Base-by-base conservation (phyloP, 2,329 filamentous ascomycete species). In the Triangularia verruculosa region DNA sequence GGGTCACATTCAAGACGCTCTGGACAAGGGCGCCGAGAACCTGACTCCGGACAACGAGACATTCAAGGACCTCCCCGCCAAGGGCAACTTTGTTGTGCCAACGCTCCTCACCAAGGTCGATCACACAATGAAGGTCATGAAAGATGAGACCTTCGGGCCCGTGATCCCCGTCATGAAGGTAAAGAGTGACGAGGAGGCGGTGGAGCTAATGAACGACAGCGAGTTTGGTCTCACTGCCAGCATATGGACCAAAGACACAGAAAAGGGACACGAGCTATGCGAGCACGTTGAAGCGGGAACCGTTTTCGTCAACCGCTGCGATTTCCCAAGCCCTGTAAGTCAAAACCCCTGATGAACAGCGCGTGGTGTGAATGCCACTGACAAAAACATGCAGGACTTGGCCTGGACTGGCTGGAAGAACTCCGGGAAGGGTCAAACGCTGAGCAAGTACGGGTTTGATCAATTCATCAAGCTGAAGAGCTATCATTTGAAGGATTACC, bases 391-490 rank as follows among this genome's bases (percentile, higher is more conserved):
- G 39, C 71, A 94, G 91, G 92, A 96, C 76, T 85, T 96, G 69
- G 92, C 93, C n/a, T 96, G 92, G 92, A 95, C 93, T 2, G 94
- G 94, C 11, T 97, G 93, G 93, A 98, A 98, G 82, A 93, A 97
- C 75, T 97, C 93, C 65, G 94, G 94, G 68, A 93, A 91, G 77
- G 94, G 94, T 22, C 89, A 93, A 70, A 97, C 93, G 9, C 79
- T 98, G 71, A 95, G 92, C 78, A 88, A 82, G 71, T 96, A 93
- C 73, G 94, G 94, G 11, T 98, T 96, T 74, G 94, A 97, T 71
- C 92, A 96, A 74, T 98, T 97, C 74, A 89, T 96, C 74, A 96
- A 95, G 83, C 83, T 97, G 72, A 97, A 97, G 88, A 97, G 91
- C 82, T 96, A 90, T 77, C 94, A 98, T 77, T 75, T 97, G 75